Evolutionary conservation across 1,284 basidiomycete species (phyloP).

Genomic region (Polyporus tsugae): DNA sequence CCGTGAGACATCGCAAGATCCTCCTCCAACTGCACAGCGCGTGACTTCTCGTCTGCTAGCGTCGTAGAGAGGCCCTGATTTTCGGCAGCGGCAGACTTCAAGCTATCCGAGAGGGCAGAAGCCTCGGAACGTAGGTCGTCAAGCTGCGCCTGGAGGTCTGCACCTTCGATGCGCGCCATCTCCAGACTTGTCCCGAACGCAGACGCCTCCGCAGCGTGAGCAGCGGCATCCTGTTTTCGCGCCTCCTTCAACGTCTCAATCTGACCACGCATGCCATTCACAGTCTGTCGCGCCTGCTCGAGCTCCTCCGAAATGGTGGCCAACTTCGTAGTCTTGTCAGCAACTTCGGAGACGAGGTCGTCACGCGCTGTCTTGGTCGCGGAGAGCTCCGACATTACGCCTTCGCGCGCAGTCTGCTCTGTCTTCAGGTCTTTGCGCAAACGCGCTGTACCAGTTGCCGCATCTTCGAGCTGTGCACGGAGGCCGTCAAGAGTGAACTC

Average conservation of each 20-base stretch:
- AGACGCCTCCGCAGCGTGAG: conserved; percentile 20
- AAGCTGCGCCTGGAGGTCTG: conserved; percentile 10
- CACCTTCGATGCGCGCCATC: conserved; percentile 16
- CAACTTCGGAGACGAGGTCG: conserved; percentile 26
- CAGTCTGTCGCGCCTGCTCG: conserved; percentile 6
- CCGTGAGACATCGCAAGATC: conserved; percentile 34
- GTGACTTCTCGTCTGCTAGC: not conserved
- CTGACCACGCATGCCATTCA: conserved; percentile 14
- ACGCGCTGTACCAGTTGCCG: conserved; percentile 25
- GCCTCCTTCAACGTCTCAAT: conserved; percentile 14
- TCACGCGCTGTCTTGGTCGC: conserved; percentile 18
- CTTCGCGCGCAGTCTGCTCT: conserved; percentile 26
- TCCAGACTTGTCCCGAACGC: conserved; percentile 20
- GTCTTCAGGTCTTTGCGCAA: conserved; percentile 25
- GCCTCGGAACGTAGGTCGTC: conserved; percentile 14
- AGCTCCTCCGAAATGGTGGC: conserved; percentile 20
- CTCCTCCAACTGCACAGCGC: conserved; percentile 26
- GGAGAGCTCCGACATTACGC: conserved; percentile 27
- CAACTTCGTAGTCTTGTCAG: conserved; percentile 26
- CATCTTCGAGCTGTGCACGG: conserved; percentile 27
- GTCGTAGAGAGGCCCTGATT: conserved; percentile 10
- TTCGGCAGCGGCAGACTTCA: conserved; percentile 14
- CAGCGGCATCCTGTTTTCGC: conserved; percentile 19
- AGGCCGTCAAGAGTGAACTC: conserved; percentile 30
- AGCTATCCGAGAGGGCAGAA: conserved; percentile 11